phyloP scores from a whole-genome alignment of 768 basidiomycete genomes.

The Pholiota molesta region DNA sequence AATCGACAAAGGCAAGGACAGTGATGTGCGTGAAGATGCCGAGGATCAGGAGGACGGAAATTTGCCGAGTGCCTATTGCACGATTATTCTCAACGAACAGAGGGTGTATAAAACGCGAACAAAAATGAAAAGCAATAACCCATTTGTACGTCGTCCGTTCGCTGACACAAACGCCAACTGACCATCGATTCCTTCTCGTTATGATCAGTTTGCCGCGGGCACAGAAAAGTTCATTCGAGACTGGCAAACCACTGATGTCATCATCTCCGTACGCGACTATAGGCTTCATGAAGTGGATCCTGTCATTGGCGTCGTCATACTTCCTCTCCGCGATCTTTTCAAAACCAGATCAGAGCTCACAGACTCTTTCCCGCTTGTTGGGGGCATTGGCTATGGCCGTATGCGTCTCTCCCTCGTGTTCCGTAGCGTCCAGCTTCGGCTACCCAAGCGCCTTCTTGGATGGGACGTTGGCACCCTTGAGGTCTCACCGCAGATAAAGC shows the following conservation, averaged over 20 bases:
- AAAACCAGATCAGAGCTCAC: conserved; percentile 55
- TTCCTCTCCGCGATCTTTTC: conserved; percentile 51
- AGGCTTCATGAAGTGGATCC: conserved; percentile 63
- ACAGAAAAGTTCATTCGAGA: conserved; percentile 73
- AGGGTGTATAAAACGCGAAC: conserved; percentile 48
- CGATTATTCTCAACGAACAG: conserved; percentile 44
- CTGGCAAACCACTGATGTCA: conserved; percentile 59
- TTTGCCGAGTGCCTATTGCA: conserved; percentile 68
- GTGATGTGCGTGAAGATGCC: conserved; percentile 55
- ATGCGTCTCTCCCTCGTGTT: conserved; percentile 68
- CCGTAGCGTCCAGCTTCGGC: conserved; percentile 61
- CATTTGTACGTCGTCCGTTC: conserved; percentile 41
- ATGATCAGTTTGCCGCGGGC: conserved; percentile 54
- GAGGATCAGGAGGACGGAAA: conserved; percentile 59
- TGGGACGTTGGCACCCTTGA: conserved; percentile 76
- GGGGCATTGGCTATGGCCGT: conserved; percentile 70
- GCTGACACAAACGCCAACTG: not conserved
- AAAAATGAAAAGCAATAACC: conserved; percentile 47
- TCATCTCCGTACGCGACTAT: conserved; percentile 67
- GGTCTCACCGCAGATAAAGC: conserved; percentile 36
- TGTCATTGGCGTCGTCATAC: conserved; percentile 69
- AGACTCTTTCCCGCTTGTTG: conserved; percentile 63
- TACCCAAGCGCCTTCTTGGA: conserved; percentile 61
- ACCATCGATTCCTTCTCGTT: conserved; percentile 2
- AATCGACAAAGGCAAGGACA: conserved; percentile 53